These are phyloP conservation scores for Hsuehochloa calcarea DNA, from an alignment of 176 grass and related monocot species.

Conservation along the genomic window DNA sequence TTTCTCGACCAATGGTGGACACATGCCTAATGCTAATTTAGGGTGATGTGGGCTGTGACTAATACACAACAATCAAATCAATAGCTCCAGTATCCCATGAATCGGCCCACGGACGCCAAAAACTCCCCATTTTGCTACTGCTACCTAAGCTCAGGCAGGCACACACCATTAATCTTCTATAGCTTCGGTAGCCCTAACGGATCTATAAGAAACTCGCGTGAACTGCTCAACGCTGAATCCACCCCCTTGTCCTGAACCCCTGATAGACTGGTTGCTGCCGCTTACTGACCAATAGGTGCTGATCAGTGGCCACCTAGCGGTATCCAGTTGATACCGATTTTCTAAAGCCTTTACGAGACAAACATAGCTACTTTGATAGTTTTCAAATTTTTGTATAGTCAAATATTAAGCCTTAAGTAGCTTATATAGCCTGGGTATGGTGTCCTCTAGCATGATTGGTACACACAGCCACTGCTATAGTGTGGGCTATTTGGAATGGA, in stretches of 20 bases:
- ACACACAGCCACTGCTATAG: neutral
- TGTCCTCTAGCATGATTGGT: neutral
- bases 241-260: neutral
- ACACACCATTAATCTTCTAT: neutral
- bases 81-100: neutral
- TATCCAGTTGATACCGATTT: neutral
- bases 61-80: neutral
- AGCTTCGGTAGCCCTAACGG: neutral
- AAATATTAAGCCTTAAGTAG: neutral
- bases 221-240: neutral
- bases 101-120: neutral
- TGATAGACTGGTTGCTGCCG: neutral
- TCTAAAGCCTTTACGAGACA: neutral
- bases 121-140: neutral
- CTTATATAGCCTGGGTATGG: neutral
- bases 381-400: neutral
- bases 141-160: neutral
- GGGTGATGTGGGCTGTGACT: neutral
- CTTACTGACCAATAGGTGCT: neutral
- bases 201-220: neutral
- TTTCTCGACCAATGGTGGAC: neutral
- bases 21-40: neutral
- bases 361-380: neutral
- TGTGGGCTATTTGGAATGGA: neutral
- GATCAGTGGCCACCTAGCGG: neutral